These are phyloP conservation scores for Calonectria ilicicola DNA, from an alignment of 2,329 filamentous ascomycete species.

Conservation along the genomic window DNA sequence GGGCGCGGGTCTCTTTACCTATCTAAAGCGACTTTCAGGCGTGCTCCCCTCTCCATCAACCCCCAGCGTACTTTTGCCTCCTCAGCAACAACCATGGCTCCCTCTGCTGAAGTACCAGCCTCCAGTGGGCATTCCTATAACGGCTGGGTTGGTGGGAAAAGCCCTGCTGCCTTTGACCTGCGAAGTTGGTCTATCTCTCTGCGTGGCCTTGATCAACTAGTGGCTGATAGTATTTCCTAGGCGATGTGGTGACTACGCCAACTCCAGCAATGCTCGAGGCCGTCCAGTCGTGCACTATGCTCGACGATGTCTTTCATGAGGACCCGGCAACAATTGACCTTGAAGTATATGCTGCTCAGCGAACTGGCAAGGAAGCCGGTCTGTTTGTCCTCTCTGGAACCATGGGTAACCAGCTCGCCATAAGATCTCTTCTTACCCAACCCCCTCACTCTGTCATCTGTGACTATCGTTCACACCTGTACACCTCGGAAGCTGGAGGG, in stretches of 20 bases:
- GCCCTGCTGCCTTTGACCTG: slow-evolving; percentile 53
- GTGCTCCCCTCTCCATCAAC: not conserved
- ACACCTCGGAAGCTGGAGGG: slow-evolving; percentile 75
- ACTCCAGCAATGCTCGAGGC: slow-evolving; percentile 85
- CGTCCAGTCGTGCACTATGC: slow-evolving; percentile 78
- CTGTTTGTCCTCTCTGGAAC: slow-evolving; percentile 90
- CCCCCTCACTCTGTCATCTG: slow-evolving; percentile 86
- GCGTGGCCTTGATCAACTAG: not conserved
- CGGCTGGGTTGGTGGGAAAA: slow-evolving; percentile 53
- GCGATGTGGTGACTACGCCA: slow-evolving; percentile 75
- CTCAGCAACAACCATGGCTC: slow-evolving; percentile 26
- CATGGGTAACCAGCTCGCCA: slow-evolving; percentile 91
- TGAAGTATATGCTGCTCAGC: slow-evolving; percentile 77
- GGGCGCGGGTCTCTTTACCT: not conserved
- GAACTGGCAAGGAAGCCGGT: slow-evolving; percentile 81
- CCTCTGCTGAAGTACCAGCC: slow-evolving; percentile 14
- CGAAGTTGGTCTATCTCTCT: slow-evolving; percentile 48
- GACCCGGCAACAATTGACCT: slow-evolving; percentile 83
- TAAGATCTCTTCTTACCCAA: slow-evolving; percentile 81
- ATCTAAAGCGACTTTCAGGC: not conserved
- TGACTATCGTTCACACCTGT: slow-evolving; percentile 83
- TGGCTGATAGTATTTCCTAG: slow-evolving; percentile 42
- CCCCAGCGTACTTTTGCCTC: slow-evolving; percentile 25
- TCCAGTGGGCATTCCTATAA: slow-evolving; percentile 35
- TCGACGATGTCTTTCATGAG: slow-evolving; percentile 87